Conservation (phyloP, 306 rosid species). For the Malus sieversii region DNA sequence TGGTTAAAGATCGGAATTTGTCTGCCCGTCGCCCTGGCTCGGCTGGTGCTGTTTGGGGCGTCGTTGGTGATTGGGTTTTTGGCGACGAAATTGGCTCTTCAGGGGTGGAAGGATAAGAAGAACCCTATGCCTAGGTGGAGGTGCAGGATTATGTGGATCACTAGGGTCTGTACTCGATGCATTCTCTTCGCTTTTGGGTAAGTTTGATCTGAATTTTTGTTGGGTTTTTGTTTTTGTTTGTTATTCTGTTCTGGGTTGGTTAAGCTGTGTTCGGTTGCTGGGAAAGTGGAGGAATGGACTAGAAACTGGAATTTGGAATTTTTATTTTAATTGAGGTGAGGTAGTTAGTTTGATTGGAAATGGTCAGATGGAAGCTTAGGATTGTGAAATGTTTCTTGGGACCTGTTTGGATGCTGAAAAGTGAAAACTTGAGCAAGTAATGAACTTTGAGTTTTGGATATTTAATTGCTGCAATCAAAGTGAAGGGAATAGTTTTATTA, state of each 20-base stretch:
- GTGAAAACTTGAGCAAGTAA: background rate
- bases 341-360: background rate
- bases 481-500: background rate
- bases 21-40: constrained; percentile 44
- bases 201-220: background rate
- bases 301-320: background rate
- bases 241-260: background rate
- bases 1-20: constrained; percentile 46
- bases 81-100: constrained; percentile 64
- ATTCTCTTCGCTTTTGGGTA: constrained; percentile 93
- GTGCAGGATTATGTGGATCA: constrained; percentile 71
- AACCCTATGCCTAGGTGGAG: constrained; percentile 89
- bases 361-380: background rate
- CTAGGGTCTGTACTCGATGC: constrained; percentile 59
- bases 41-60: constrained; percentile 61
- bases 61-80: constrained; percentile 53
- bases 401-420: background rate
- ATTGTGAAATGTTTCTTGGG: background rate
- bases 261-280: background rate
- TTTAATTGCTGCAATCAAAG: background rate
- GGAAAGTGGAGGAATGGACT: background rate
- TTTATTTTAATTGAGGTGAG: background rate
- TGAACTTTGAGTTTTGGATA: background rate
- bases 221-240: background rate
- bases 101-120: constrained; percentile 72